A percentile compares a stretch with the other conserved stretches of the same genome.
Evolutionary conservation across 2,329 filamentous ascomycete genomes (phyloP).

Genomic region (Daldinia eschscholtzii): DNA sequence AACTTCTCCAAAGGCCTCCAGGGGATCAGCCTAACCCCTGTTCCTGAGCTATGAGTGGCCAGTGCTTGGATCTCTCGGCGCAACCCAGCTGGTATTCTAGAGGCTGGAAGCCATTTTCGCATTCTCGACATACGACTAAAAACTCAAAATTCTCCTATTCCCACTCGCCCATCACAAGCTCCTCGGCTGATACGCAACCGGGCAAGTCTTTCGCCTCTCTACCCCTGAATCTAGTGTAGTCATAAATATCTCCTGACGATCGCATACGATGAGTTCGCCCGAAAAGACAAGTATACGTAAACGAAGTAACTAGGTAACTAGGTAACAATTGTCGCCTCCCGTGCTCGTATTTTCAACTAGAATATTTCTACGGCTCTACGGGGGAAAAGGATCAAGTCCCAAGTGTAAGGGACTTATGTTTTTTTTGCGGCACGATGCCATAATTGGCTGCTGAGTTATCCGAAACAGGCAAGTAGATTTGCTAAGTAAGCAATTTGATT

Average conservation of each 20-base stretch:
- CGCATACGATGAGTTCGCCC: constrained; percentile 11
- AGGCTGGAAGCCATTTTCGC: constrained; percentile 26
- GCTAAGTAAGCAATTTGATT: constrained; percentile 27
- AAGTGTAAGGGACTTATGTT: constrained; percentile 14
- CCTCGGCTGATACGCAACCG: constrained; percentile 25
- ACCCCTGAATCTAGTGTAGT: constrained; percentile 10
- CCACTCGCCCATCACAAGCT: constrained; percentile 27
- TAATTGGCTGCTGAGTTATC: constrained; percentile 34
- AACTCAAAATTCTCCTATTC: constrained; percentile 30
- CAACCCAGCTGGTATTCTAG: constrained; percentile 33
- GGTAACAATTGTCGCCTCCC: not conserved
- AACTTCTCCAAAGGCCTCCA: constrained; percentile 18
- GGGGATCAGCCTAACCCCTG: constrained; percentile 42
- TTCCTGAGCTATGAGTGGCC: constrained; percentile 42
- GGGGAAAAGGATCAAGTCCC: constrained; percentile 7
- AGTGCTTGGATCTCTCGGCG: constrained; percentile 32
- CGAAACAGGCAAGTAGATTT: constrained; percentile 33
- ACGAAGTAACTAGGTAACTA: not conserved
- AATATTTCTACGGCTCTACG: not conserved
- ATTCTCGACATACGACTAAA: constrained; percentile 18
- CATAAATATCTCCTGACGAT: constrained; percentile 37
- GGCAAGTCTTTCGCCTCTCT: constrained; percentile 24
- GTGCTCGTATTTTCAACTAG: not conserved
- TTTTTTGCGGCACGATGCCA: not conserved
- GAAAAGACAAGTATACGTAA: not conserved